Evolutionary conservation across 176 grass and related monocot species (phyloP).

Genomic region (Oryza brachyantha): DNA sequence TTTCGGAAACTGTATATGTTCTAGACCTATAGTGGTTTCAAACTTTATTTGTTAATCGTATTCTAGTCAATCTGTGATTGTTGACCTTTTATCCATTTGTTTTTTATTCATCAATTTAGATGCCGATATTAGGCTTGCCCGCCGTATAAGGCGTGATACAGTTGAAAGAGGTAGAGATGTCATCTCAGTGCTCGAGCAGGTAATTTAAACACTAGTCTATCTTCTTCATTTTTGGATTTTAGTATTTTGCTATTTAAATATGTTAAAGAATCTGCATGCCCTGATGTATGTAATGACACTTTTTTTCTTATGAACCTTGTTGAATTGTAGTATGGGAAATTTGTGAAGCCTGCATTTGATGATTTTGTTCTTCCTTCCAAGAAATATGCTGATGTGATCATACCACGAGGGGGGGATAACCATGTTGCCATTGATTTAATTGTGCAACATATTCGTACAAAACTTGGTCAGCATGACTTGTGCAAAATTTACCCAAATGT

Average conservation of each 20-base stretch:
- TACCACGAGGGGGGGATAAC: constrained; percentile 87
- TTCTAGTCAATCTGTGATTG: constrained; percentile 21
- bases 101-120: constrained; percentile 44
- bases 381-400: constrained; percentile 98
- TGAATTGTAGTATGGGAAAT: constrained; percentile 76
- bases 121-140: constrained; percentile 83
- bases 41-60: constrained; percentile 7
- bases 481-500: constrained; percentile 92
- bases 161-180: constrained; percentile 94
- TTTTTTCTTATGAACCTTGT: constrained; percentile 1
- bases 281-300: background rate
- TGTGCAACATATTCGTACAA: constrained; percentile 84
- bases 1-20: constrained; percentile 16
- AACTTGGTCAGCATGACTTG: constrained; percentile 86
- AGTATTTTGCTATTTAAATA: background rate
- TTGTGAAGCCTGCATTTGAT: constrained; percentile 91
- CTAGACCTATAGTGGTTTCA: background rate
- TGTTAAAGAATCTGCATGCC: background rate
- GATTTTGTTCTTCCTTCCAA: constrained; percentile 90
- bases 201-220: constrained; percentile 33
- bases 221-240: background rate
- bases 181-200: constrained; percentile 82
- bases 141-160: constrained; percentile 84
- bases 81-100: background rate
- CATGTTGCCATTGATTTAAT: constrained; percentile 93